phyloP scores from a whole-genome alignment of 2,329 filamentous ascomycete genomes.

The Pyricularia pennisetigena region DNA sequence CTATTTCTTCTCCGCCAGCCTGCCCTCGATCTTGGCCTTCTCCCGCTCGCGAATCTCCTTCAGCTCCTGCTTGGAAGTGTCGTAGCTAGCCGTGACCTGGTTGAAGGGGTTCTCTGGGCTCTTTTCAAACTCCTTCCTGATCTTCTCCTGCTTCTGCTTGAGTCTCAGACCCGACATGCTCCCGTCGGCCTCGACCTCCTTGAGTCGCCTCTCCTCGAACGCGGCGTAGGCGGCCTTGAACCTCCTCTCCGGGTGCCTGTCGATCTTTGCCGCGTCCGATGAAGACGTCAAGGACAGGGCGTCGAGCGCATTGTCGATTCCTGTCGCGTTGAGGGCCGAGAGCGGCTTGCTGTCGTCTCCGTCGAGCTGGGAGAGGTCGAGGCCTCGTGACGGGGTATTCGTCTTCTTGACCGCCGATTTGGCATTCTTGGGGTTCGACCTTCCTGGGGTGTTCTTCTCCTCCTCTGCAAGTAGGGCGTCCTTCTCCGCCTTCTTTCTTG shows the following conservation, averaged over 20 bases:
- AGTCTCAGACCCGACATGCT: slow-evolving; percentile 61
- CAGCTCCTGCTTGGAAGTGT: slow-evolving; percentile 71
- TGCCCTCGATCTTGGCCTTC: slow-evolving; percentile 63
- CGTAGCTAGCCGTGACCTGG: slow-evolving; percentile 66
- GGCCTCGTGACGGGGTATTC: slow-evolving; percentile 39
- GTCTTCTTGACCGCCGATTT: slow-evolving; percentile 61
- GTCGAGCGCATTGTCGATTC: slow-evolving; percentile 90
- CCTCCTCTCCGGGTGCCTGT: slow-evolving; percentile 78
- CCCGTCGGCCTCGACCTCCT: slow-evolving; percentile 79
- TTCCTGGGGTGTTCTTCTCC: slow-evolving; percentile 53
- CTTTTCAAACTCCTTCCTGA: slow-evolving; percentile 90
- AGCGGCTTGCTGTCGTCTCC: slow-evolving; percentile 25
- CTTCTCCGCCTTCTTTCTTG: slow-evolving; percentile 85
- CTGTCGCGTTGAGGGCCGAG: slow-evolving; percentile 63
- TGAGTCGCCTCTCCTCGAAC: slow-evolving; percentile 71
- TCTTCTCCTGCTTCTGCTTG: slow-evolving; percentile 75
- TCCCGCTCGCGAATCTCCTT: slow-evolving; percentile 55
- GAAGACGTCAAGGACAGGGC: slow-evolving; percentile 57
- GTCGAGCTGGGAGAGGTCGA: slow-evolving; percentile 64
- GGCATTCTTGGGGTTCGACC: slow-evolving; percentile 54
- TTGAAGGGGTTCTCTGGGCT: slow-evolving; percentile 94
- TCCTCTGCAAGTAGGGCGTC: slow-evolving; percentile 77
- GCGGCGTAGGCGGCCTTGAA: slow-evolving; percentile 78
- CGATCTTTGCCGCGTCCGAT: slow-evolving; percentile 57
- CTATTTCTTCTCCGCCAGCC: slow-evolving; percentile 35